Conservation (phyloP, 2,329 filamentous ascomycete species). For the Scytalidium lignicola region DNA sequence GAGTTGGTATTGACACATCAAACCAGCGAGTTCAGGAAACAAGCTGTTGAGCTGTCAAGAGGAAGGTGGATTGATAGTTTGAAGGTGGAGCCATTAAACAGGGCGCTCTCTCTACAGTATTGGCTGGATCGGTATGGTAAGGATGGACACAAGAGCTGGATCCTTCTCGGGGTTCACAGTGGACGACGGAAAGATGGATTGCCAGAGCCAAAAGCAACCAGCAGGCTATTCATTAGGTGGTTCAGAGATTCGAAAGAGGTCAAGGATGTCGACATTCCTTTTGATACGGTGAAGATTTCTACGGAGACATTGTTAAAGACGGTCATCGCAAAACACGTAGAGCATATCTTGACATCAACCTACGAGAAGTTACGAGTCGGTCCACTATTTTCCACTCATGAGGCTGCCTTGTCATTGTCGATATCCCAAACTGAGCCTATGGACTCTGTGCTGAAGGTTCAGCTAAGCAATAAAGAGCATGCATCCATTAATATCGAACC, state of each 20-base stretch:
- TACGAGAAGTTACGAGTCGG: constrained; percentile 54
- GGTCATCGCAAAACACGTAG: constrained; percentile 71
- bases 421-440: constrained; percentile 58
- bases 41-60: constrained; percentile 65
- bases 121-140: constrained; percentile 63
- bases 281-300: constrained; percentile 65
- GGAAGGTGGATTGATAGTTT: constrained; percentile 75
- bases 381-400: constrained; percentile 55
- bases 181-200: constrained; percentile 43
- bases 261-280: constrained; percentile 57
- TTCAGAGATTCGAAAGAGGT: constrained; percentile 77
- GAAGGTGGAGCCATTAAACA: constrained; percentile 72
- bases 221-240: constrained; percentile 66
- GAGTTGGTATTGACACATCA: constrained; percentile 88
- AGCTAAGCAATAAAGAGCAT: constrained; percentile 58
- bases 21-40: constrained; percentile 73
- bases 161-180: constrained; percentile 78
- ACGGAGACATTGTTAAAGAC: constrained; percentile 68
- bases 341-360: constrained; percentile 64
- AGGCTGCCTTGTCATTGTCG: constrained; percentile 52
- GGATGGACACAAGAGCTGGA: constrained; percentile 74
- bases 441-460: constrained; percentile 62
- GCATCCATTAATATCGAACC: constrained; percentile 67
- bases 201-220: constrained; percentile 40
- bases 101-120: constrained; percentile 84